Evolutionary conservation across 2,329 filamentous ascomycete species (phyloP).

Genomic region (Hypoxylon sp.): DNA sequence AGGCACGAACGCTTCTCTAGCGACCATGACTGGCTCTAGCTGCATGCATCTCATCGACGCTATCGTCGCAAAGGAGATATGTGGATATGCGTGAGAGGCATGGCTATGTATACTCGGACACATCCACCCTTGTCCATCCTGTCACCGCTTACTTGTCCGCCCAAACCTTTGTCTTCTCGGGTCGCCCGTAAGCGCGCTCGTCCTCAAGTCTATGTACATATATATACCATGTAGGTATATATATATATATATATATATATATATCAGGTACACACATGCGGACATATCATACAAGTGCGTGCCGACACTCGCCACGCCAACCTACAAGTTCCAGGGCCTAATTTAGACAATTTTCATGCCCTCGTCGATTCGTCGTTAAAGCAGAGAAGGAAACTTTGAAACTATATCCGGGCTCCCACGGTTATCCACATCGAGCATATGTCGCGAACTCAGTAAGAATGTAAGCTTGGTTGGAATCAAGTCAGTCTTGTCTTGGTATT

Average conservation of each 20-base stretch:
- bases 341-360: background rate
- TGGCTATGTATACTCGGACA: no score
- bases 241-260: no score
- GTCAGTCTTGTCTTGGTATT: background rate
- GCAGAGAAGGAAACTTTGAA: background rate
- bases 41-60: constrained; percentile 25
- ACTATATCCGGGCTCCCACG: background rate
- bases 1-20: constrained; percentile 16
- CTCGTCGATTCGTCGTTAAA: background rate
- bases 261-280: no score
- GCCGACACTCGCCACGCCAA: no score
- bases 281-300: no score
- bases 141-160: constrained; percentile 24
- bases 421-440: background rate
- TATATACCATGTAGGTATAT: background rate
- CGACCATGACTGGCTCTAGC: constrained; percentile 17
- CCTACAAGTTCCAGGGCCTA: background rate
- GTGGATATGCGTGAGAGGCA: background rate
- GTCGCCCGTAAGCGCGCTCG: constrained; percentile 12
- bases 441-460: constrained; percentile 15
- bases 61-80: background rate
- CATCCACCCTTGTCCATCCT: no score
- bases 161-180: constrained; percentile 5
- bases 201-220: background rate
- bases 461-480: constrained; percentile 20